Conservation (phyloP, 192 early-diverging fungal species). For the Allomyces macrogynus region DNA sequence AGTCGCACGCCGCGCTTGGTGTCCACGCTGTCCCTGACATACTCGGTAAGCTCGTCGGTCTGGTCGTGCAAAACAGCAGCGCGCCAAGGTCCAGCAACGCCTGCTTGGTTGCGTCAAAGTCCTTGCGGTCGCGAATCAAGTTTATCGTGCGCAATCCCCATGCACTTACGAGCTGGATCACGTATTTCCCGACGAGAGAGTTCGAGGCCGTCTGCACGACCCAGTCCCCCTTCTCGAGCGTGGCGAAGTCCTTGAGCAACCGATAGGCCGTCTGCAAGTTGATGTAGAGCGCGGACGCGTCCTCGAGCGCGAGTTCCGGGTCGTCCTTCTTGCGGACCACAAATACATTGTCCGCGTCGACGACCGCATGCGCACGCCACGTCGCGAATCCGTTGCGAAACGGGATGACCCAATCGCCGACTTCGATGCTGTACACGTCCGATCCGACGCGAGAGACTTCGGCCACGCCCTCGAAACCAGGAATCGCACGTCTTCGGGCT, state of each 20-base stretch:
- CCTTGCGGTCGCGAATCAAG: slow-evolving; percentile 55
- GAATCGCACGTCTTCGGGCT: slow-evolving; percentile 28
- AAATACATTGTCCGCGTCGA: slow-evolving; percentile 18
- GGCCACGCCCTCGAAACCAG: slow-evolving; percentile 84
- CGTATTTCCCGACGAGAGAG: slow-evolving; percentile 71
- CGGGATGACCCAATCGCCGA: slow-evolving; percentile 72
- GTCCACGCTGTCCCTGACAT: slow-evolving; percentile 13
- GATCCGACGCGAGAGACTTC: slow-evolving; percentile 45
- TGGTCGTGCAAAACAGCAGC: slow-evolving; percentile 36
- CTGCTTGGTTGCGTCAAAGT: slow-evolving; percentile 28
- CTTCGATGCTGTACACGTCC: slow-evolving; percentile 21
- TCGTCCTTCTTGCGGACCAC: slow-evolving; percentile 18
- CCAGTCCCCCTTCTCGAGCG: slow-evolving; percentile 43
- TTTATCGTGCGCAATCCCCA: slow-evolving; percentile 71
- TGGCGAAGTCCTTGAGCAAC: slow-evolving; percentile 67
- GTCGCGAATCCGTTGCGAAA: slow-evolving; percentile 41
- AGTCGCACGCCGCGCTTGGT: slow-evolving; percentile 31
- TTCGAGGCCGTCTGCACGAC: slow-evolving; percentile 87
- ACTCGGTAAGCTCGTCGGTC: slow-evolving; percentile 38
- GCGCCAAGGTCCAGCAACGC: slow-evolving; percentile 35
- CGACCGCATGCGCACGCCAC: slow-evolving; percentile 55
- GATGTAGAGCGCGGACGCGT: slow-evolving; percentile 62
- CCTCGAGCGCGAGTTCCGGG: slow-evolving; percentile 12
- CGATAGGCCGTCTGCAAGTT: slow-evolving; percentile 71
- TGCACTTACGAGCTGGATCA: slow-evolving; percentile 66